Base-by-base conservation (phyloP, 2,329 filamentous ascomycete genomes). In the Aspergillus melleus region DNA sequence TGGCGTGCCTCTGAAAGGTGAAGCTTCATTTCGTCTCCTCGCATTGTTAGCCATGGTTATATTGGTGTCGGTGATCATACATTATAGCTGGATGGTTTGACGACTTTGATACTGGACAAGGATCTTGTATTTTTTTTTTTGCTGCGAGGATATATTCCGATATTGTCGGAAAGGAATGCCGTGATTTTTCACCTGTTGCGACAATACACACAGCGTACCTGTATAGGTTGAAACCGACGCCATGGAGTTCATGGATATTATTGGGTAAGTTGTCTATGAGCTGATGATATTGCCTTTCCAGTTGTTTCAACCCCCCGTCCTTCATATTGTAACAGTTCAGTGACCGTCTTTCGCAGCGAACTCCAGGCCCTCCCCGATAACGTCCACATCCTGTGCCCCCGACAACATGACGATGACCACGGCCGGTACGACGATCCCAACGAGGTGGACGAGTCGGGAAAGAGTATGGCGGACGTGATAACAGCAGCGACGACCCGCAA, bases 381-480 rank as follows among this genome's bases (percentile, higher is more conserved):
- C 14, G 76, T 80, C 24, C 90, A 92, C 68, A 80, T 91, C 55
- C 84, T 91, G 61, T 92, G 90, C 62, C 88, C 90, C 1, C 86
- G 85, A 61, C 74, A 85, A 58, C 77, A 80, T 66, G 83, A 87
- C 51, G 84, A 89, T 1, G 90, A 92, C 62, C 74, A 75, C 20
- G 83, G 86, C 63, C 83, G 88, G 67, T 91, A 91, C 74, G 82
- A 88, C 22, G 82, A 87, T 49, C 72, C 76, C 5, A 76, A 78
- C 3, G 81, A 83, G 16, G 75, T 78, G 14, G 80, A 79, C 46
- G 76, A 86, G 44, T 80, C 81, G 8, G 64, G 70, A 6, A 72
- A 69, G 46, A 67, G 59, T 14, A 68, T 72, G 49, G 68, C 65
- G 51, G 66, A 74, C 14, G 79, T 84, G 8, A 84, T 90, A 20